Percentiles rank a stretch among this genome's conserved stretches.
Conservation (phyloP, 768 basidiomycete genomes). For the Lactarius quietus region DNA sequence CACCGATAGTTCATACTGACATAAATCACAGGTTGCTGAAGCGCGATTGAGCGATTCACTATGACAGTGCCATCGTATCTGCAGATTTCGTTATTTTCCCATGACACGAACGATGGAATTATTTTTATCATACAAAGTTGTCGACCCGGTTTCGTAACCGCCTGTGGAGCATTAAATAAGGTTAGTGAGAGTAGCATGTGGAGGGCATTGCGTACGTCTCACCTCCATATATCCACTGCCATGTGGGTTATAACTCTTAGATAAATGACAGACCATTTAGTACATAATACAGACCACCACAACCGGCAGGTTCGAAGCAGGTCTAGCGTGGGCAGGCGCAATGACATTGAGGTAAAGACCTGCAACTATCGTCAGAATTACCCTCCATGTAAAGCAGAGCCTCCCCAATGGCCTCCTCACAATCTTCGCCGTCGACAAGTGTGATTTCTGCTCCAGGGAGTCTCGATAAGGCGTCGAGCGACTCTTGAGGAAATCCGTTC, state of each 20-base stretch:
- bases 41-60: conserved; percentile 27
- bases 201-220: not conserved
- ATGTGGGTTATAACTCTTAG: not conserved
- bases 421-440: conserved; percentile 21
- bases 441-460: not conserved
- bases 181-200: not conserved
- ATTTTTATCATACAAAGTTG: not conserved
- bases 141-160: not conserved
- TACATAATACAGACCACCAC: conserved; percentile 25
- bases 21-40: conserved; percentile 28
- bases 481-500: not conserved
- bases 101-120: too few relatives aligned
- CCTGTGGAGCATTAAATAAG: not conserved
- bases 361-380: not conserved
- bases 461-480: not conserved
- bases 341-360: conserved; percentile 29
- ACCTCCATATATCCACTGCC: conserved; percentile 29
- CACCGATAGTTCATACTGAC: conserved; percentile 31
- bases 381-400: not conserved
- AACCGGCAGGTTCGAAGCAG: conserved; percentile 24
- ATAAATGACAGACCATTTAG: not conserved
- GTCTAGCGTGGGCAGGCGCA: conserved; percentile 12
- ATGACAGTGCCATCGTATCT: conserved; percentile 13
- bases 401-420: conserved; percentile 11
- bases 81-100: not conserved